phyloP scores from a whole-genome alignment of 441 rosid genomes.

The Eruca vesicaria region DNA sequence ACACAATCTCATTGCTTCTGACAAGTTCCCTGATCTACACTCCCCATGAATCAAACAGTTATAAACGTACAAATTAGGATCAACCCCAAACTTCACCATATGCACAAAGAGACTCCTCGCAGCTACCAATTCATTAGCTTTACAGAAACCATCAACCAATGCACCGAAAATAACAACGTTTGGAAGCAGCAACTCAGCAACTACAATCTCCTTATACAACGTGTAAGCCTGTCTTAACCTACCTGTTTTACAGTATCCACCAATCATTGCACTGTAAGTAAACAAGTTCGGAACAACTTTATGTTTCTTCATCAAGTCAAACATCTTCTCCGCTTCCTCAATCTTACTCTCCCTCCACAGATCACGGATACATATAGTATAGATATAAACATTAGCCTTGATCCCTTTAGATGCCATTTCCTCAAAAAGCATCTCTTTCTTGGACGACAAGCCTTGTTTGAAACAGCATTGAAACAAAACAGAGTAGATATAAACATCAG shows the following conservation, averaged over 20 bases:
- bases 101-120: conserved; percentile 49
- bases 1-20: conserved; percentile 44
- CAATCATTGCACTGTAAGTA: conserved; percentile 54
- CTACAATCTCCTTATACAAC: conserved; percentile 46
- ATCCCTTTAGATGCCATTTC: conserved; percentile 51
- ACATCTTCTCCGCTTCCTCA: conserved; percentile 48
- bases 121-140: conserved; percentile 42
- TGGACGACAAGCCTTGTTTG: conserved; percentile 46
- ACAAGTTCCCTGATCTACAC: conserved; percentile 42
- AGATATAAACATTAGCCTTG: conserved; percentile 55
- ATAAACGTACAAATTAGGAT: conserved; percentile 47
- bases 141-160: conserved; percentile 63
- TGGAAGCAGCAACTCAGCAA: conserved; percentile 42
- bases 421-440: conserved; percentile 46
- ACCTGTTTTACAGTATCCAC: conserved; percentile 55
- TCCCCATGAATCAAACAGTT: conserved; percentile 54
- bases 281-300: conserved; percentile 54
- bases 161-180: conserved; percentile 55
- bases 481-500: conserved; percentile 57
- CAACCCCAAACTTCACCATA: conserved; percentile 58
- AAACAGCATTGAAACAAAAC: conserved; percentile 56
- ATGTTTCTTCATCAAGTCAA: conserved; percentile 44
- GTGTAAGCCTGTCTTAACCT: conserved; percentile 40
- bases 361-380: conserved; percentile 49
- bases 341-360: conserved; percentile 48